Evolutionary conservation across 2,329 filamentous ascomycete genomes (phyloP).

Genomic region (Mollisia scopiformis): DNA sequence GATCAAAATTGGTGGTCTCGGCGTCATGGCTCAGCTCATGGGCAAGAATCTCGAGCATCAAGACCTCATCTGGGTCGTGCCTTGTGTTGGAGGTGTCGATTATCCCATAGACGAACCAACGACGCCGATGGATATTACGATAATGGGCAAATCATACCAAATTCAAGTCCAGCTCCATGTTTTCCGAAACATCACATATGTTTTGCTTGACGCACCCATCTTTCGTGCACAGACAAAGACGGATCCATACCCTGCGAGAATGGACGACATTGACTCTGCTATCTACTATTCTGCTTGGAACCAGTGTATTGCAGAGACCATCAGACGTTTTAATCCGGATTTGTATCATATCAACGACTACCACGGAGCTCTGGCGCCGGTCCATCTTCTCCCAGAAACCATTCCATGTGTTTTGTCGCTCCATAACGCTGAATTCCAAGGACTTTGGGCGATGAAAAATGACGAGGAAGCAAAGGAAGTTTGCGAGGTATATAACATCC

Average conservation of each 20-base stretch:
- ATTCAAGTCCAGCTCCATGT: not conserved
- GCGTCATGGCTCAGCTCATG: conserved; percentile 69
- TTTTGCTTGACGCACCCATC: not conserved
- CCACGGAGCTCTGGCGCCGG: not conserved
- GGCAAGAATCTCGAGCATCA: conserved; percentile 1
- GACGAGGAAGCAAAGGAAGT: not conserved
- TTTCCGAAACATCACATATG: not conserved
- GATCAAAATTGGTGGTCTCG: conserved; percentile 72
- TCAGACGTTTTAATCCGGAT: not conserved
- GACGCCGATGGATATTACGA: not conserved
- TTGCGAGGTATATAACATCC: not conserved
- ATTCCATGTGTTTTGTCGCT: not conserved
- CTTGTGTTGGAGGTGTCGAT: not conserved
- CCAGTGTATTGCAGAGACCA: not conserved
- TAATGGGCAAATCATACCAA: not conserved
- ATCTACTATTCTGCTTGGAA: conserved; percentile 1
- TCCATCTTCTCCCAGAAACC: not conserved
- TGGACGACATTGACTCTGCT: not conserved
- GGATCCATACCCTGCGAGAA: not conserved
- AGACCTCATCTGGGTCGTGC: not conserved
- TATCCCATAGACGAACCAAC: not conserved
- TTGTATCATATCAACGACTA: not conserved
- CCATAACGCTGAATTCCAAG: not conserved
- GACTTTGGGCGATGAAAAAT: not conserved
- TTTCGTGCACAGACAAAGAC: not conserved